These are phyloP conservation scores for Dittrichia graveolens DNA, from an alignment of 129 eudicot species.

Conservation along the genomic window DNA sequence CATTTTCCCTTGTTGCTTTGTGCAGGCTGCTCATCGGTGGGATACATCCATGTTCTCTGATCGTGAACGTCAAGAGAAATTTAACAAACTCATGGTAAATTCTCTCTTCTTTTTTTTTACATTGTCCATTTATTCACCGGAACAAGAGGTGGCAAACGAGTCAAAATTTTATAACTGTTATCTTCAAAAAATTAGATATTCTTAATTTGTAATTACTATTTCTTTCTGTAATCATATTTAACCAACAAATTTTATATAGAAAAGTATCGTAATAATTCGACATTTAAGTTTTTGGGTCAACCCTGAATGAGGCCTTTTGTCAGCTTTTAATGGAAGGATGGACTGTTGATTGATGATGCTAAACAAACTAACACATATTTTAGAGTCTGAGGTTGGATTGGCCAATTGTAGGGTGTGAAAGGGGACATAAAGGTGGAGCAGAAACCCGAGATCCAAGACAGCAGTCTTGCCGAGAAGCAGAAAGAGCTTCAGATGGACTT, in stretches of 20 bases:
- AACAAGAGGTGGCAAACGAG: conserved; percentile 13
- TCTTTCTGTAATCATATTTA: too few species aligned
- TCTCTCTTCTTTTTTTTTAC: conserved; percentile 1
- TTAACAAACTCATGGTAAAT: conserved; percentile 97
- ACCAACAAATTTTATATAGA: background rate
- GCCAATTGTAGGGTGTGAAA: conserved; percentile 99
- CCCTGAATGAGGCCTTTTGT: background rate
- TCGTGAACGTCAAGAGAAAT: conserved; percentile 95
- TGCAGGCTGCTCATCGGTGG: conserved; percentile 78
- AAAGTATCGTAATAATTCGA: background rate
- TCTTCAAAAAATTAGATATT: too few species aligned
- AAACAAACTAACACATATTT: conserved; percentile 94
- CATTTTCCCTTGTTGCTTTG: background rate
- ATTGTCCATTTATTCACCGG: conserved; percentile 4
- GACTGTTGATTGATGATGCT: conserved; percentile 40
- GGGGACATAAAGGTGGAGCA: conserved; percentile 65
- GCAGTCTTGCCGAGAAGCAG: conserved; percentile 52
- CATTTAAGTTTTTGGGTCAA: background rate
- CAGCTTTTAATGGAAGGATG: conserved; percentile 12
- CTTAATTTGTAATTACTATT: too few species aligned
- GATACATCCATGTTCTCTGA: conserved; percentile 77
- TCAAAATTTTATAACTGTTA: too few species aligned
- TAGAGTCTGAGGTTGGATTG: conserved; percentile 99
- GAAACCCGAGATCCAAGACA: conserved; percentile 49
- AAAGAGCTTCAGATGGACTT: conserved; percentile 72